phyloP scores from a whole-genome alignment of 805 yeast species.

The Kluyveromyces starmeri region DNA sequence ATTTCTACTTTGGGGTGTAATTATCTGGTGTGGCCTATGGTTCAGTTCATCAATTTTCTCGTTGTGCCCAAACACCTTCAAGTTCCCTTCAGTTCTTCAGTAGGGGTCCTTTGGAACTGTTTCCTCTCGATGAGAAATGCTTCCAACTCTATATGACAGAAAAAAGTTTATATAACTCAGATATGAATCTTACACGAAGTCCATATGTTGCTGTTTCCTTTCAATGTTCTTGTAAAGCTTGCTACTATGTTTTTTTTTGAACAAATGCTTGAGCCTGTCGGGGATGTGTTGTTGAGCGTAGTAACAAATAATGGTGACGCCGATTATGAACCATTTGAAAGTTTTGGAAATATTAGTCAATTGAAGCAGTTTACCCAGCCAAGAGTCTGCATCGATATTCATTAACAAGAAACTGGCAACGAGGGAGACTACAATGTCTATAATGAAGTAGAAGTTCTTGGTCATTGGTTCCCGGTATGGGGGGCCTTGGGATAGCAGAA shows the following conservation, averaged over 20 bases:
- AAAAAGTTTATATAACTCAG: slow-evolving; percentile 2
- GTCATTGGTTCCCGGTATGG: slow-evolving; percentile 79
- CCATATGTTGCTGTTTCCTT: slow-evolving; percentile 8
- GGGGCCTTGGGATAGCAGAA: slow-evolving; percentile 82
- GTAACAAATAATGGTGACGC: slow-evolving; percentile 42
- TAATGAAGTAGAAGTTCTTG: slow-evolving; percentile 61
- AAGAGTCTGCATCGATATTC: slow-evolving; percentile 40
- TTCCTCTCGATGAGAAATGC: slow-evolving; percentile 78
- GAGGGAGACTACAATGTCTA: slow-evolving; percentile 45
- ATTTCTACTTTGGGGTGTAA: slow-evolving; percentile 58
- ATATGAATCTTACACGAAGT: slow-evolving; percentile 5
- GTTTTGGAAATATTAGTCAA: slow-evolving; percentile 48
- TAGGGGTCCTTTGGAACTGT: slow-evolving; percentile 93
- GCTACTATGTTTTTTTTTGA: slow-evolving; percentile 31
- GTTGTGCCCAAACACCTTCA: slow-evolving; percentile 65
- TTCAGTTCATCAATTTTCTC: slow-evolving; percentile 66
- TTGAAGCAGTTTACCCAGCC: slow-evolving; percentile 65
- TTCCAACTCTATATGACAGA: slow-evolving; percentile 17
- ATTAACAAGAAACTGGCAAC: slow-evolving; percentile 46
- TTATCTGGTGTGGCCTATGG: slow-evolving; percentile 74
- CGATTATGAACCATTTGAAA: slow-evolving; percentile 45
- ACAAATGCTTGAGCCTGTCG: slow-evolving; percentile 22
- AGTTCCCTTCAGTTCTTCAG: slow-evolving; percentile 80
- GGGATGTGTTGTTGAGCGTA: slow-evolving; percentile 30
- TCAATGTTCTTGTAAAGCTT: slow-evolving; percentile 31